phyloP scores from a whole-genome alignment of 2,329 filamentous ascomycete species.

The Colletotrichum trifolii region DNA sequence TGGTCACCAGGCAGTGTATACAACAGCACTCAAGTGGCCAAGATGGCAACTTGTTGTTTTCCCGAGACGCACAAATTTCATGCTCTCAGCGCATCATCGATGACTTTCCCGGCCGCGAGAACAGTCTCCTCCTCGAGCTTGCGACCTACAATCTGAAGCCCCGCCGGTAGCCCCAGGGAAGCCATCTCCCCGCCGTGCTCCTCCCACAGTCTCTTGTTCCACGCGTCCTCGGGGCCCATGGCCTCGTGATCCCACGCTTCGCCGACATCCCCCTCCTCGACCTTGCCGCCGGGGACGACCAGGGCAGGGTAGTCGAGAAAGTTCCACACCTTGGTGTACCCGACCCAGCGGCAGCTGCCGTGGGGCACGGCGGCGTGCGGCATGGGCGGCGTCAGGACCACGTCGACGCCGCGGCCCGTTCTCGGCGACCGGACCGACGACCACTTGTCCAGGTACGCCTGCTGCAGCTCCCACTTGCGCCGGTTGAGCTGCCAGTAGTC shows the following conservation, averaged over 20 bases:
- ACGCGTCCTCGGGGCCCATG: constrained; percentile 9
- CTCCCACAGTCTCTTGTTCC: constrained; percentile 22
- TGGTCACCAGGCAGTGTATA: too few species aligned
- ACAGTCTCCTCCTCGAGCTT: constrained; percentile 27
- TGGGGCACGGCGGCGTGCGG: constrained; percentile 67
- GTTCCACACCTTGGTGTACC: constrained; percentile 54
- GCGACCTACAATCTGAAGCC: constrained; percentile 25
- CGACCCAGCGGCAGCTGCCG: constrained; percentile 55
- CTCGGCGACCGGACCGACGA: constrained; percentile 52
- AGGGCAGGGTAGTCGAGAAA: constrained; percentile 51
- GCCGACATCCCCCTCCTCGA: constrained; percentile 53
- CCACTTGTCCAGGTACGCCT: constrained; percentile 66
- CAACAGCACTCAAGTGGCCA: too few species aligned
- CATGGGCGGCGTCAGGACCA: constrained; percentile 68
- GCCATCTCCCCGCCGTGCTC: constrained; percentile 3
- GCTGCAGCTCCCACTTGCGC: constrained; percentile 58
- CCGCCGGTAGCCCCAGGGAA: neutral
- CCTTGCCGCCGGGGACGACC: constrained; percentile 45
- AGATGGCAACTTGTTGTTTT: too few species aligned
- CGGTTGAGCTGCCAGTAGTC: constrained; percentile 76
- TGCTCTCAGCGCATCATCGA: constrained; percentile 5
- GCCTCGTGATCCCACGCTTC: constrained; percentile 40
- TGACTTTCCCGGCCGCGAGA: constrained; percentile 19
- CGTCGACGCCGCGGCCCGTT: constrained; percentile 61
- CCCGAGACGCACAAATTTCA: neutral